Evolutionary conservation across 306 rosid genomes (phyloP).

Genomic region (Vicia faba): DNA sequence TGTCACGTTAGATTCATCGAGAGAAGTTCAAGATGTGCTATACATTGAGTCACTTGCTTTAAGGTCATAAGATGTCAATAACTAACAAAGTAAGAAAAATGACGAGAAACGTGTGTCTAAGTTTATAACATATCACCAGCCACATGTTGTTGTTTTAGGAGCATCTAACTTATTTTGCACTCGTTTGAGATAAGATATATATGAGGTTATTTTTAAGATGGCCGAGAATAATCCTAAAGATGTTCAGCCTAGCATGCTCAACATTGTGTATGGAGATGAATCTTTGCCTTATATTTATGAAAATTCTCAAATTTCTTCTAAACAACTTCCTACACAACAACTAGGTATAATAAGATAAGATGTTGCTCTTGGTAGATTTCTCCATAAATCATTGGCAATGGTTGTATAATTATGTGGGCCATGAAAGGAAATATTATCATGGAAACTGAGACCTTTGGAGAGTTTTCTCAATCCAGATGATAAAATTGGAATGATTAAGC

Average conservation of each 20-base stretch:
- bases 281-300: conserved; percentile 88
- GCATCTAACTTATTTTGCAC: conserved; percentile 90
- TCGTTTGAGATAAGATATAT: conserved; percentile 89
- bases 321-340: conserved; percentile 81
- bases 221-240: conserved; percentile 97
- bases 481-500: too few relatives aligned
- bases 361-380: conserved; percentile 86
- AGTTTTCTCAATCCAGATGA: conserved; percentile 77
- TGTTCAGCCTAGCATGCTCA: conserved; percentile 66
- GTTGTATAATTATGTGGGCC: conserved; percentile 90
- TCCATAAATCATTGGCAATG: conserved; percentile 98
- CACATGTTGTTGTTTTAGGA: conserved; percentile 94
- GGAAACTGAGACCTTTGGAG: conserved; percentile 83
- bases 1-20: conserved; percentile 90
- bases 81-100: conserved; percentile 75
- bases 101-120: conserved; percentile 90
- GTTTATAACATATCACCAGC: conserved; percentile 99
- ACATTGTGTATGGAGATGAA: conserved; percentile 98
- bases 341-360: conserved; percentile 94
- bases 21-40: conserved; percentile 92
- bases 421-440: conserved; percentile 80
- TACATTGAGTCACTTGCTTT: conserved; percentile 83
- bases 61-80: conserved; percentile 73
- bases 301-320: conserved; percentile 90
- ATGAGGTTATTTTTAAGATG: conserved; percentile 93